Base-by-base conservation (phyloP, 2,329 filamentous ascomycete species). In the Fusarium citri region DNA sequence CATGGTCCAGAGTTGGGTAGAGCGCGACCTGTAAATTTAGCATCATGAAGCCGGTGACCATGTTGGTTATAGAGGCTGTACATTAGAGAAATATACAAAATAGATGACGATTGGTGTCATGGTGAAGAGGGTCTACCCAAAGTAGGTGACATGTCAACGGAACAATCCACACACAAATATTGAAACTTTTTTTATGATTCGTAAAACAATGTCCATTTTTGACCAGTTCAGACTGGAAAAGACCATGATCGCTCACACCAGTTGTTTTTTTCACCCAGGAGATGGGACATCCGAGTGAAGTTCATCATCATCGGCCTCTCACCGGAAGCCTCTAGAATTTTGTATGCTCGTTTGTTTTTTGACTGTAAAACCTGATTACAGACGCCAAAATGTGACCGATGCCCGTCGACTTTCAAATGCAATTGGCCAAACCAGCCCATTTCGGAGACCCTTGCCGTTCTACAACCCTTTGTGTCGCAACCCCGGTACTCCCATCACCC, bases 1-100 rank as follows among this genome's bases (percentile, higher is more conserved):
- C 8, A 90, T 98, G 84, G 91, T 97, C 66, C 86, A 93, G 84
- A 96, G 93, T 80, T 97, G 88, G 85, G 91, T 85, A 4, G 92
- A 94, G 74, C 84, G 89, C 58, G 78, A 84, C 62, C 73, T 84
- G 68, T 86, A 79, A 80, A 66, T 51, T 46, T n/a, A 42, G 55
- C 22, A 47, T 53, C 23, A 47, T 59, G 49, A 53, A 57, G 28
- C 50, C 58, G 22, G 55, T 63, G 55, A 63, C 49, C 28, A 12
- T 14, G 20, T 42, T 41, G 40, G 12, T 22, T 22, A 45, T 56
- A 25, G 34, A 26, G 57, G 48, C 16, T 65, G 63, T 70, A 70
- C 42, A 65, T 62, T 72, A 73, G 60, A 71, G 64, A 34, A 64
- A 60, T 43, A 48, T 26, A 59, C 14, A 20, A 42, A 28, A 51